Evolutionary conservation across 257 asterid species (phyloP).

Genomic region (Solanum boliviense): DNA sequence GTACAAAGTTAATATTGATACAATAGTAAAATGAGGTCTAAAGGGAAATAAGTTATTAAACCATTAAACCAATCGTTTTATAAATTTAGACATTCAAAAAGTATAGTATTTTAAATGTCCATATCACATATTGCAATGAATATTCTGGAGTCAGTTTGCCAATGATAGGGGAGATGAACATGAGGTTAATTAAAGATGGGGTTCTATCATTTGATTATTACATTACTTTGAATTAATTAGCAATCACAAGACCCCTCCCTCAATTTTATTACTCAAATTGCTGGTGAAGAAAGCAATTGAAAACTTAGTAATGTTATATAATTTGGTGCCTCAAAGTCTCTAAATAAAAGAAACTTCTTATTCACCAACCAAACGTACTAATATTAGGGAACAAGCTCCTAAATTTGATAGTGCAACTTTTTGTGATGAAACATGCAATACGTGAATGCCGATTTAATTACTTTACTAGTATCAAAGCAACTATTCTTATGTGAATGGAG

Average conservation of each 20-base stretch:
- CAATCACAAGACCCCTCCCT: background rate
- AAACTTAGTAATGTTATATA: background rate
- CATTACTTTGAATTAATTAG: background rate
- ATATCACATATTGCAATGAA: background rate
- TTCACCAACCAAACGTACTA: background rate
- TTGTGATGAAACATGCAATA: background rate
- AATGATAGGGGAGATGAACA: background rate
- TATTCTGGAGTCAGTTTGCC: background rate
- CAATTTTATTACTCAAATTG: background rate
- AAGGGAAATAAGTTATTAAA: background rate
- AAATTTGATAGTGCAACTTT: background rate
- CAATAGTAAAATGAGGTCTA: background rate
- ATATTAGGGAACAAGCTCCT: background rate
- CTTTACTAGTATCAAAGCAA: background rate
- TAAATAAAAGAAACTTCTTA: background rate
- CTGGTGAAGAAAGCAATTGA: background rate
- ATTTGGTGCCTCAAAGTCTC: background rate
- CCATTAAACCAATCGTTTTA: background rate
- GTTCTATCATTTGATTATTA: background rate
- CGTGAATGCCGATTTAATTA: background rate
- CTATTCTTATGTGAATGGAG: background rate
- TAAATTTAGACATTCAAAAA: background rate
- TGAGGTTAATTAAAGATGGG: background rate
- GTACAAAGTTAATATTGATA: background rate
- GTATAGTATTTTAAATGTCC: background rate